phyloP scores from a whole-genome alignment of 345 rosid species.

The Arabis hirsuta region DNA sequence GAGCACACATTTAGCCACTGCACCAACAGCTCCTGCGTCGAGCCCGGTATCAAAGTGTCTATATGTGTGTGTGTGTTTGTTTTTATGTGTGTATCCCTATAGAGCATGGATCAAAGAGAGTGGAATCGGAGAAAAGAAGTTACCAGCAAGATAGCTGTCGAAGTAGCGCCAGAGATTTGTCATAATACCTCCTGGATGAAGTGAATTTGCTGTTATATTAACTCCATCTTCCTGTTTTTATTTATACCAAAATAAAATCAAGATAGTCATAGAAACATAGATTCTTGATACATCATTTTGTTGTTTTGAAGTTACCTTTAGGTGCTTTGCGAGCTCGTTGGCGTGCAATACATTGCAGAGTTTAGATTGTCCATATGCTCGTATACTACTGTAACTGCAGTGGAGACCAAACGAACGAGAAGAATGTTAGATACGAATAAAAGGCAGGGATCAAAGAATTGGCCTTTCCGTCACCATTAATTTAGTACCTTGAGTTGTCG shows the following conservation, averaged over 20 bases:
- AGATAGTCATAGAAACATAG: neutral
- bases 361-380: conserved; percentile 65
- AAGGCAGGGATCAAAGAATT: neutral
- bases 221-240: conserved; percentile 60
- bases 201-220: conserved; percentile 62
- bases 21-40: conserved; percentile 40
- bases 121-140: conserved; percentile 5
- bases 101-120: neutral
- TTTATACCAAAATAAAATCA: neutral
- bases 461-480: neutral
- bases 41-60: neutral
- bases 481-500: conserved; percentile 49
- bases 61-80: neutral
- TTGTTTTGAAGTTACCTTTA: conserved; percentile 43
- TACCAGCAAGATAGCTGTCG: conserved; percentile 48
- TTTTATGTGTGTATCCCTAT: neutral
- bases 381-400: conserved; percentile 52
- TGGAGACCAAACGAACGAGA: neutral
- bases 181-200: conserved; percentile 72
- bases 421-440: conserved; percentile 2
- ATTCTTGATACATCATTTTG: neutral
- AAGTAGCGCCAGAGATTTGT: conserved; percentile 59
- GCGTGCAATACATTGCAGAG: conserved; percentile 47
- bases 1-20: conserved; percentile 37
- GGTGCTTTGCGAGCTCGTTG: conserved; percentile 54